Base-by-base conservation (phyloP, 768 basidiomycete species). In the Lepiota brunneoincarnata region DNA sequence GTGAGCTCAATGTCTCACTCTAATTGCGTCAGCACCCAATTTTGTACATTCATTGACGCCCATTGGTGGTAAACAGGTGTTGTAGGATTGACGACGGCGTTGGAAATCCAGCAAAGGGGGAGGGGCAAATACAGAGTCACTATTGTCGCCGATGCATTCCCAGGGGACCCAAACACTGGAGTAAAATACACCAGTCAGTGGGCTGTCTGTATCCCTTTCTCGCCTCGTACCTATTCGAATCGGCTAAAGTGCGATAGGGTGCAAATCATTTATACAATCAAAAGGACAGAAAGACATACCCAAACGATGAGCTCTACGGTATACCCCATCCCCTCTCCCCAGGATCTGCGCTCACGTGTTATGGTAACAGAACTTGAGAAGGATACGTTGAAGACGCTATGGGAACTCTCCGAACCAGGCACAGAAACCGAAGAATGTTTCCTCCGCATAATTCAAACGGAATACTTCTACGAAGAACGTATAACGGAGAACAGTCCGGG, bases 101-200 rank as follows among this genome's bases (percentile, higher is more conserved):
- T 91, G 31, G 82, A 76, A 59, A 71, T 91, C 10, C 88, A 89
- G 64, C 81, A 86, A 59, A 26, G 53, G 7, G 45, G 53, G 7
- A 74, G 72, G 14, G 81, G 80, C 7, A 74, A 71, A 4, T 86
- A 87, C 62, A 68, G 71, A 2, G 89, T 92, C 15, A 82, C 81
- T 1, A 75, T 93, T 48, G 68, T 92, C 10, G 86, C 91, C 0
- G 87, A 90, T 48, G 72, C 76, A 1, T 73, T 91, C 37, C 90
- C 91, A 0, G 83, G 75, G 36, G 91, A 93, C 65, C 77, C 81
- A 1, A 86, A 85, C 69, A 77, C 75, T n/a, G 45, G 53, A 10
- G 84, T 87, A 63, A 76, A 77, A 49, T 93, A 89, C 60, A 89
- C 91, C 2, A 89, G 87, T 64, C 80, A 80, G 31, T 92, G 91